phyloP scores from a whole-genome alignment of 2,329 filamentous ascomycete genomes.

The Curvularia sp. region DNA sequence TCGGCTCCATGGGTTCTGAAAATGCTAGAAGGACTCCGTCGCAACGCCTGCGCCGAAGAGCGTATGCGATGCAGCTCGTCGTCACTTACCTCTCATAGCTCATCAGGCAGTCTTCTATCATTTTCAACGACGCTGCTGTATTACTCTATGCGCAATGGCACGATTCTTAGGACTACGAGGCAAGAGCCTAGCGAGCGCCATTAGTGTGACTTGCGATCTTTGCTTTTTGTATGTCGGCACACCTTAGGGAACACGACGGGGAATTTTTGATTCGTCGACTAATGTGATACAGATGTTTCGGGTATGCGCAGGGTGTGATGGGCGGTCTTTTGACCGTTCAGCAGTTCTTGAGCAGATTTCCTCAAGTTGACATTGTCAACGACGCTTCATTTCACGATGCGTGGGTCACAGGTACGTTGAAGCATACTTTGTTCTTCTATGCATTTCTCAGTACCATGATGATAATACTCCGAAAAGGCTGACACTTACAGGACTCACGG shows the following conservation, averaged over 20 bases:
- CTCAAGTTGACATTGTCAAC: slow-evolving; percentile 36
- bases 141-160: slow-evolving; percentile 23
- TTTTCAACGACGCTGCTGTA: slow-evolving; percentile 1
- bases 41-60: background rate
- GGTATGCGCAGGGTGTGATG: slow-evolving; percentile 74
- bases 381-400: slow-evolving; percentile 30
- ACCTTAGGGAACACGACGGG: background rate
- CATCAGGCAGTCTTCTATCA: background rate
- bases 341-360: slow-evolving; percentile 58
- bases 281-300: slow-evolving; percentile 53
- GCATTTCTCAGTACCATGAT: background rate
- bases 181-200: slow-evolving; percentile 26
- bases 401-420: slow-evolving; percentile 33
- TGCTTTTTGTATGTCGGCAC: slow-evolving; percentile 35
- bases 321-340: slow-evolving; percentile 71
- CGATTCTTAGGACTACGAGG: slow-evolving; percentile 35
- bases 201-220: slow-evolving; percentile 36
- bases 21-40: slow-evolving; percentile 5
- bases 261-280: slow-evolving; percentile 12
- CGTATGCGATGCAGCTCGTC: background rate
- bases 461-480: background rate
- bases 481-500: slow-evolving; percentile 33
- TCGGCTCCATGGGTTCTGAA: background rate
- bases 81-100: slow-evolving; percentile 1
- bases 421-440: background rate